phyloP scores from a whole-genome alignment of 176 grass and related monocot species.

The Oryza glaberrima region DNA sequence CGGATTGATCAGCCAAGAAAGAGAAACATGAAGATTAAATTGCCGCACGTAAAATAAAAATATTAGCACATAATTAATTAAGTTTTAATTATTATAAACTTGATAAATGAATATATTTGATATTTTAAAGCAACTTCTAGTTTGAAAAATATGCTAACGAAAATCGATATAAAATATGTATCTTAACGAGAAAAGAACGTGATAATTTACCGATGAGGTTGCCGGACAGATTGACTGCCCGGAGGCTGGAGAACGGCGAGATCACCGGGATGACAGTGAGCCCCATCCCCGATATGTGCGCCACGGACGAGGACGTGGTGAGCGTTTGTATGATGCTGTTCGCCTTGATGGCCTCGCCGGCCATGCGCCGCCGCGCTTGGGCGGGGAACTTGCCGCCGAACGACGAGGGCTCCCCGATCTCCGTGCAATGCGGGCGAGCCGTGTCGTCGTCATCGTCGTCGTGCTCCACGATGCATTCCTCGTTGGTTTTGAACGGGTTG shows the following conservation, averaged over 20 bases:
- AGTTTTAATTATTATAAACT: too few relatives aligned
- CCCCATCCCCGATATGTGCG: conserved; percentile 80
- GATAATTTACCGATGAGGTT: conserved; percentile 78
- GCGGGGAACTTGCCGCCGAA: conserved; percentile 26
- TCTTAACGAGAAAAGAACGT: too few relatives aligned
- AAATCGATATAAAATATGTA: too few relatives aligned
- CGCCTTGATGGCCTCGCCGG: conserved; percentile 54
- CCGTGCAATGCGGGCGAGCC: conserved; percentile 12
- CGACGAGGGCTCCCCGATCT: conserved; percentile 58
- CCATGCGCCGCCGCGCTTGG: conserved; percentile 35
- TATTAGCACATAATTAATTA: too few relatives aligned
- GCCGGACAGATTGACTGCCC: conserved; percentile 77
- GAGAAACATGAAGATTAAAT: too few relatives aligned
- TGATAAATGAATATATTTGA: too few relatives aligned
- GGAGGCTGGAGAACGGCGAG: conserved; percentile 72
- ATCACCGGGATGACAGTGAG: conserved; percentile 69
- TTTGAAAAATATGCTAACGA: too few relatives aligned
- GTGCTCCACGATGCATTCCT: conserved; percentile 13
- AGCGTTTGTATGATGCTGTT: conserved; percentile 66
- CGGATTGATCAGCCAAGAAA: background rate
- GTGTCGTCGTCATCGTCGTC: conserved; percentile 4
- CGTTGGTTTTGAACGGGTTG: conserved; percentile 28
- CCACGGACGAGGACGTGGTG: conserved; percentile 61
- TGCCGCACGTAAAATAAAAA: too few relatives aligned
- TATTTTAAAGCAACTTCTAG: too few relatives aligned